Conservation (phyloP, 148 eudicot genomes). For the Cornus suecica region DNA sequence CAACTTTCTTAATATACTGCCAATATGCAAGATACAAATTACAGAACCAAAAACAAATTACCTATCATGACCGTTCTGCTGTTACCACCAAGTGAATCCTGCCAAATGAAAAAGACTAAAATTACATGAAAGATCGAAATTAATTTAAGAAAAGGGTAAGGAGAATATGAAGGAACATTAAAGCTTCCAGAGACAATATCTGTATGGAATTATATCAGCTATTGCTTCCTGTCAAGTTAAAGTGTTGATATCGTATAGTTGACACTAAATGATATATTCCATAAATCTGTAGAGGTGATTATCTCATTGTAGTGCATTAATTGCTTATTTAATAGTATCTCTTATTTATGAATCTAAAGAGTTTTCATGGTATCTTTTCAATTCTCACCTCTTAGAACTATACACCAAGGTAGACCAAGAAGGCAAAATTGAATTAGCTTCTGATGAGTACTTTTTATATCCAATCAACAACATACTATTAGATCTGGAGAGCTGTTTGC, state of each 20-base stretch:
- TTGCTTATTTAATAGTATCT: no score
- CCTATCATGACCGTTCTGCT: slow-evolving; percentile 99
- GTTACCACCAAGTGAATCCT: slow-evolving; percentile 99
- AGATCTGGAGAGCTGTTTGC: neutral
- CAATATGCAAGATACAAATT: neutral
- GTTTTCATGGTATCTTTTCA: no score
- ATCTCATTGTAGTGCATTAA: neutral
- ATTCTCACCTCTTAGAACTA: no score
- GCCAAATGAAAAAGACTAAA: slow-evolving; percentile 23
- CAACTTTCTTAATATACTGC: neutral
- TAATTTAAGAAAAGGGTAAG: neutral
- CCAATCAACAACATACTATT: neutral
- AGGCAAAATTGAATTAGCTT: neutral
- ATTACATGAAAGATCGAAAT: neutral
- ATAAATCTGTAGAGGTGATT: neutral
- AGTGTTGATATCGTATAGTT: no score
- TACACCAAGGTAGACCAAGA: no score
- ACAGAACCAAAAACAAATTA: slow-evolving; percentile 25
- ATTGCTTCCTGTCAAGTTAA: neutral
- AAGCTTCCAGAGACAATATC: neutral
- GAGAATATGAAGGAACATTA: neutral
- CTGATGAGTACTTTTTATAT: neutral
- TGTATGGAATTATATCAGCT: neutral
- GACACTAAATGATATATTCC: neutral
- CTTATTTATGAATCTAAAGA: no score